These are phyloP conservation scores for Calonectria pauciramosa DNA, from an alignment of 2,329 filamentous ascomycete genomes.

Conservation along the genomic window DNA sequence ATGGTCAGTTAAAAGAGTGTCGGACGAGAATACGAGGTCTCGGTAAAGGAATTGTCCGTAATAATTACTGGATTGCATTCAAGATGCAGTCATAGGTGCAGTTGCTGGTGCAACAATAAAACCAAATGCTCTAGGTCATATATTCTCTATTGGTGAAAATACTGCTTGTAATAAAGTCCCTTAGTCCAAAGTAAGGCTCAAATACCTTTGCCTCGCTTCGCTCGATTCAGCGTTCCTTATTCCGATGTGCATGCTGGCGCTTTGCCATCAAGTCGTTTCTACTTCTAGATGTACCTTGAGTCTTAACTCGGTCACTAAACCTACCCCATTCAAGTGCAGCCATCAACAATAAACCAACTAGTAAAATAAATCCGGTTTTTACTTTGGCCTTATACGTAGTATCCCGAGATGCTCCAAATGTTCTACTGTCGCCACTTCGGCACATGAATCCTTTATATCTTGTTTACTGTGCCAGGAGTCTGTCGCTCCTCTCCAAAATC, in stretches of 20 bases:
- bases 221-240: not conserved
- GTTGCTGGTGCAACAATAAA: not conserved
- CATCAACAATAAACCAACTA: not conserved
- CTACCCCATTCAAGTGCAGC: not conserved
- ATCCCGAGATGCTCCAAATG: not conserved
- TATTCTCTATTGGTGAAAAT: not conserved
- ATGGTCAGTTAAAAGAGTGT: not conserved
- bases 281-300: not conserved
- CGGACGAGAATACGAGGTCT: constrained; percentile 9
- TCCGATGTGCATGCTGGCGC: not conserved
- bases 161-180: not conserved
- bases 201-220: not conserved
- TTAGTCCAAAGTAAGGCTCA: not conserved
- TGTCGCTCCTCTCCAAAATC: constrained; percentile 56
- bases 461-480: constrained; percentile 42
- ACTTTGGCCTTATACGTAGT: not conserved
- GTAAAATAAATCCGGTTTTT: not conserved
- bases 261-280: not conserved
- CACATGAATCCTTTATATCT: constrained; percentile 41
- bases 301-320: not conserved
- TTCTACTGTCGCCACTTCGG: not conserved
- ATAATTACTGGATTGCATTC: not conserved
- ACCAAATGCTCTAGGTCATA: not conserved
- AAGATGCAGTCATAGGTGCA: not conserved
- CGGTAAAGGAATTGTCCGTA: not conserved